These are phyloP conservation scores for Leptographium radiaticola DNA, from an alignment of 2,329 filamentous ascomycete genomes.

Conservation along the genomic window DNA sequence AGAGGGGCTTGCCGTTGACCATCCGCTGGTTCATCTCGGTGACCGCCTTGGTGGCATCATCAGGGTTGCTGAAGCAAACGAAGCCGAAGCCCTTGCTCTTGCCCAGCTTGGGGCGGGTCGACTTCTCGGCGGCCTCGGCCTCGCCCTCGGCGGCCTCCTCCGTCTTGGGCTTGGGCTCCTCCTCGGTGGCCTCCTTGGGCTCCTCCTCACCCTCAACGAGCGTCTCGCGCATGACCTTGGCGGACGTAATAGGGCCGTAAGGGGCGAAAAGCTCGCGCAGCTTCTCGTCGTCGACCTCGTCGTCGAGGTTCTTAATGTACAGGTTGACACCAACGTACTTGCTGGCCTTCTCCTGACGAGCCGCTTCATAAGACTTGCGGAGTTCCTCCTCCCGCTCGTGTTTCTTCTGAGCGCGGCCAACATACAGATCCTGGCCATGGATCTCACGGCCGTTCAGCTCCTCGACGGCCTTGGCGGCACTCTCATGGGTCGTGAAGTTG, in stretches of 20 bases:
- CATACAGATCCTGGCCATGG: conserved; percentile 90
- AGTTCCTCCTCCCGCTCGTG: conserved; percentile 99
- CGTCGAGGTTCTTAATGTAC: conserved; percentile 98
- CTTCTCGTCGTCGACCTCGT: conserved; percentile 96
- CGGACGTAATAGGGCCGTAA: conserved; percentile 91
- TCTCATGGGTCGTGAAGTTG: conserved; percentile 88
- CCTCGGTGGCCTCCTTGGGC: conserved; percentile 35
- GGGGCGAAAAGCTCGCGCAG: conserved; percentile 84
- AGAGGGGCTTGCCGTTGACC: conserved; percentile 91
- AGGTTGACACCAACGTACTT: conserved; percentile 99
- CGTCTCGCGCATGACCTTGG: conserved; percentile 96
- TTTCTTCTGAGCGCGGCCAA: conserved; percentile 96
- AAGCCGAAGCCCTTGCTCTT: conserved; percentile 99
- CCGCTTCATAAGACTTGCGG: conserved; percentile 96
- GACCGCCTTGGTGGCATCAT: conserved; percentile 97
- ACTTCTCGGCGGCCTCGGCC: conserved; percentile 42
- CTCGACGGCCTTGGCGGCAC: conserved; percentile 74
- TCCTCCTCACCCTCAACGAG: conserved; percentile 43
- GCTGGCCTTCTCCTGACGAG: conserved; percentile 92
- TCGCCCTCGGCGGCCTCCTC: conserved; percentile 42
- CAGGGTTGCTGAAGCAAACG: conserved; percentile 98
- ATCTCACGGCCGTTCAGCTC: conserved; percentile 86
- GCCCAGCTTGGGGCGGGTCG: conserved; percentile 59
- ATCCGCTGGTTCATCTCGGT: conserved; percentile 99
- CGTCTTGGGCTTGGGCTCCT: conserved; percentile 38